These are phyloP conservation scores for Xylaria nigripes DNA, from an alignment of 495 filamentous ascomycete species.

Conservation along the genomic window DNA sequence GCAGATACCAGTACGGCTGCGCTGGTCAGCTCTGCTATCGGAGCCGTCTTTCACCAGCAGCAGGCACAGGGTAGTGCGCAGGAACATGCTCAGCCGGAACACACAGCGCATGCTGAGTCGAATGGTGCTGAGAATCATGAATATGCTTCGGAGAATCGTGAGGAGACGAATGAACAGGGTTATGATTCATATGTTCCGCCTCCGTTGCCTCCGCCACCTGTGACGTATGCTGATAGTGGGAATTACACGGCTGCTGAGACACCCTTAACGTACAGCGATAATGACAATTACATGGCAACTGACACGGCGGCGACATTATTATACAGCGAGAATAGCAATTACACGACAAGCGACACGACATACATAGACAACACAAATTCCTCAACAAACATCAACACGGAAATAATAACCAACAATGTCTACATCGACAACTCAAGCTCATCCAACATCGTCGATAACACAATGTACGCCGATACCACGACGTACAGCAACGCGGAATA, in stretches of 20 bases:
- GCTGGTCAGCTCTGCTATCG: slow-evolving; percentile 4
- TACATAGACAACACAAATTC: slow-evolving; percentile 6
- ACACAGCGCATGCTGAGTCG: slow-evolving; percentile 2
- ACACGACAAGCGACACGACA: neutral
- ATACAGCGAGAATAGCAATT: neutral
- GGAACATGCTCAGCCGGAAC: slow-evolving; percentile 4
- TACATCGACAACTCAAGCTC: slow-evolving; percentile 13
- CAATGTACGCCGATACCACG: slow-evolving; percentile 3
- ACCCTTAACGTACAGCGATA: too few species aligned
- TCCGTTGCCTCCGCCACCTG: neutral
- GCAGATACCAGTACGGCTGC: neutral
- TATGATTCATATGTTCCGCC: slow-evolving; percentile 9
- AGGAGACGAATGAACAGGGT: slow-evolving; percentile 5
- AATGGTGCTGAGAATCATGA: slow-evolving; percentile 1
- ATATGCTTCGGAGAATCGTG: slow-evolving; percentile 7
- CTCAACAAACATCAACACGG: neutral
- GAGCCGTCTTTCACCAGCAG: slow-evolving; percentile 4
- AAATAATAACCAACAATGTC: neutral
- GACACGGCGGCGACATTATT: slow-evolving; percentile 4
- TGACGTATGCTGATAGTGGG: neutral
- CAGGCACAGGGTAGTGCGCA: slow-evolving; percentile 3
- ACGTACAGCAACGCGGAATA: neutral
- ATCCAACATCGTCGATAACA: slow-evolving; percentile 3
- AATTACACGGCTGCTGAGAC: too few species aligned
- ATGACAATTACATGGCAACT: neutral